phyloP scores from a whole-genome alignment of 2,329 filamentous ascomycete species.

The Pseudogymnoascus sp. region DNA sequence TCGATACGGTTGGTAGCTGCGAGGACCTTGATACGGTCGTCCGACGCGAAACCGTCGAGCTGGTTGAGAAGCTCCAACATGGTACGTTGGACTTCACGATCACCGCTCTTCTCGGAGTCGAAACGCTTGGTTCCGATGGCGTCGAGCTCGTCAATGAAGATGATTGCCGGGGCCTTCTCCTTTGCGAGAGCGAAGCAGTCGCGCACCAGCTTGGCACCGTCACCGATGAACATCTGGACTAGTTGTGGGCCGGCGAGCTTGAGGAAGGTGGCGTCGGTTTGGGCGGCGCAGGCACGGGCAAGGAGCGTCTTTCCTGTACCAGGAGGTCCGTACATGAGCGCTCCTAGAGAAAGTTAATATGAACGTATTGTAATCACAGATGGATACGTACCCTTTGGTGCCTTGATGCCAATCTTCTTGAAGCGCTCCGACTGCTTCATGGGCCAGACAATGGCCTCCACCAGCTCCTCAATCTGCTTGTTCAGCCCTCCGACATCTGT shows the following conservation, averaged over 20 bases:
- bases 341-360: slow-evolving; percentile 48
- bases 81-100: slow-evolving; percentile 94
- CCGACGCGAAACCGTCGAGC: slow-evolving; percentile 93
- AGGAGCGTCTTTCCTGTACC: slow-evolving; percentile 88
- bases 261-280: slow-evolving; percentile 97
- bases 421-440: slow-evolving; percentile 99
- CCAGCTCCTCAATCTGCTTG: slow-evolving; percentile 98
- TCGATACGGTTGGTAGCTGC: slow-evolving; percentile 93
- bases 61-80: slow-evolving; percentile 99
- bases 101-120: slow-evolving; percentile 95
- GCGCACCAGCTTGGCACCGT: slow-evolving; percentile 93
- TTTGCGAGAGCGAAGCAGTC: slow-evolving; percentile 97
- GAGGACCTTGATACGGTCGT: slow-evolving; percentile 93
- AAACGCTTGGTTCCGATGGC: slow-evolving; percentile 99
- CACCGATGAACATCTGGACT: slow-evolving; percentile 99
- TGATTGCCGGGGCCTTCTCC: slow-evolving; percentile 97
- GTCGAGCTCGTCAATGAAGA: slow-evolving; percentile 98
- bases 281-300: slow-evolving; percentile 89
- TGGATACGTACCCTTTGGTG: slow-evolving; percentile 74
- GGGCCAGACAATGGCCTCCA: slow-evolving; percentile 97
- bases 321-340: slow-evolving; percentile 93
- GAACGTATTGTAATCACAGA: neutral
- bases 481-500: slow-evolving; percentile 94
- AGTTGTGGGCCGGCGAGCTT: slow-evolving; percentile 96
- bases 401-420: slow-evolving; percentile 99